Evolutionary conservation across 441 rosid genomes (phyloP).

Genomic region (Bruguiera hainesii): DNA sequence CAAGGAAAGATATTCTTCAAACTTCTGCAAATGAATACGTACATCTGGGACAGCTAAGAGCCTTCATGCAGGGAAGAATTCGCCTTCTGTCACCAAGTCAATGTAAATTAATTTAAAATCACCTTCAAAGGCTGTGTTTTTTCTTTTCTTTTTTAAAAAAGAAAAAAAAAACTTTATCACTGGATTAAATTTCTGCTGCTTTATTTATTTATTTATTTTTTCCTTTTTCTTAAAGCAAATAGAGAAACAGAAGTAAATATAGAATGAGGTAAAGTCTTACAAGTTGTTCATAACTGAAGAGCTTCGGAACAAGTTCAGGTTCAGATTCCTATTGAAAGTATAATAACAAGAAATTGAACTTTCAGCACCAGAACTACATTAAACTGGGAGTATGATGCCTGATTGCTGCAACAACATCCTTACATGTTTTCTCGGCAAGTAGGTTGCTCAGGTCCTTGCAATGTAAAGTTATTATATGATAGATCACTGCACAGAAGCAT

Average conservation of each 20-base stretch:
- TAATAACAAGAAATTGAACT: slow-evolving; percentile 6
- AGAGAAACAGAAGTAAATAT: not conserved
- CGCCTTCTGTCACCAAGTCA: slow-evolving; percentile 28
- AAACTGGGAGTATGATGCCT: not conserved
- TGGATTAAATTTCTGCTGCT: not conserved
- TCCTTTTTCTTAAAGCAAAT: not conserved
- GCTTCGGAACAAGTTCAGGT: slow-evolving; percentile 69
- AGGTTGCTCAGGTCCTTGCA: slow-evolving; percentile 53
- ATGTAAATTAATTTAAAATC: not conserved
- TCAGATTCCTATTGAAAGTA: slow-evolving; percentile 56
- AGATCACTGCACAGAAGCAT: slow-evolving; percentile 64
- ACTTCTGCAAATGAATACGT: slow-evolving; percentile 30
- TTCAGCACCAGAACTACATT: slow-evolving; percentile 20
- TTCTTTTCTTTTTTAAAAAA: no score
- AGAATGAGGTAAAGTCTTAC: slow-evolving; percentile 35
- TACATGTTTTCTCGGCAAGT: slow-evolving; percentile 60
- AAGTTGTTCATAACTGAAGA: slow-evolving; percentile 37
- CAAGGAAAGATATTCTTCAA: not conserved
- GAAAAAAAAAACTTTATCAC: not conserved
- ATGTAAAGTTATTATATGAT: slow-evolving; percentile 74
- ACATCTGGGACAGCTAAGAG: slow-evolving; percentile 61
- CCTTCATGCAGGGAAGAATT: slow-evolving; percentile 54
- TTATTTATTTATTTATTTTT: not conserved
- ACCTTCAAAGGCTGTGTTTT: not conserved
- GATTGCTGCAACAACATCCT: slow-evolving; percentile 21